Conservation (phyloP, 1,284 basidiomycete species). For the Boletellus deceptivus region DNA sequence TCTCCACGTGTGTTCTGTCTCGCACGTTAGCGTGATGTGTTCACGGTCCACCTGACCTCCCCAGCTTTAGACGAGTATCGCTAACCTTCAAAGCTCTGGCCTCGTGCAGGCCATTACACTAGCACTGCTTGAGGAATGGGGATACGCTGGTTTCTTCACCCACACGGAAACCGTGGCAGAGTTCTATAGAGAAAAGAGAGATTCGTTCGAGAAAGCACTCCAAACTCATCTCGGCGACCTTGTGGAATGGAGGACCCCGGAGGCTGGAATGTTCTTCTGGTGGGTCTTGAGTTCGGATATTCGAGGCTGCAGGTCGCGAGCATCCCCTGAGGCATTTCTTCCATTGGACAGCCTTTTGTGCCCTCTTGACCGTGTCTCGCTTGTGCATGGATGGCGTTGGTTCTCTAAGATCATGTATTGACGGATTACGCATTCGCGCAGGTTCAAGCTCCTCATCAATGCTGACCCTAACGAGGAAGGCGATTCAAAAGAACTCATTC, state of each 20-base stretch:
- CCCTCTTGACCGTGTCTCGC: constrained; percentile 3
- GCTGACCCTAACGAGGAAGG: constrained; percentile 46
- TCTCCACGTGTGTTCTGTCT: constrained; percentile 51
- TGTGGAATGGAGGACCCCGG: constrained; percentile 82
- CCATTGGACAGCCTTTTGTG: constrained; percentile 3
- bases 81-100: constrained; percentile 79
- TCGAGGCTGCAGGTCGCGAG: constrained; percentile 12
- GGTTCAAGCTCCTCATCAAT: constrained; percentile 64
- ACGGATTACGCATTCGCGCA: constrained; percentile 27
- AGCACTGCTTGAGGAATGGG: constrained; percentile 75
- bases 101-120: constrained; percentile 78
- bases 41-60: constrained; percentile 5
- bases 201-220: constrained; percentile 79
- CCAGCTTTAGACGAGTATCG: constrained; percentile 53
- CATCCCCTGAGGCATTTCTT: constrained; percentile 11
- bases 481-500: constrained; percentile 81
- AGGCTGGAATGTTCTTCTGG: constrained; percentile 93
- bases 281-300: constrained; percentile 38
- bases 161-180: constrained; percentile 73
- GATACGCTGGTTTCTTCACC: constrained; percentile 70
- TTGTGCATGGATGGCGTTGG: constrained; percentile 9
- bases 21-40: constrained; percentile 12
- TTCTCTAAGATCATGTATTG: constrained; percentile 13
- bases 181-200: constrained; percentile 80
- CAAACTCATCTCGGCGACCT: constrained; percentile 71